phyloP scores from a whole-genome alignment of 139 green algal species.

The Chlorella sp. region DNA sequence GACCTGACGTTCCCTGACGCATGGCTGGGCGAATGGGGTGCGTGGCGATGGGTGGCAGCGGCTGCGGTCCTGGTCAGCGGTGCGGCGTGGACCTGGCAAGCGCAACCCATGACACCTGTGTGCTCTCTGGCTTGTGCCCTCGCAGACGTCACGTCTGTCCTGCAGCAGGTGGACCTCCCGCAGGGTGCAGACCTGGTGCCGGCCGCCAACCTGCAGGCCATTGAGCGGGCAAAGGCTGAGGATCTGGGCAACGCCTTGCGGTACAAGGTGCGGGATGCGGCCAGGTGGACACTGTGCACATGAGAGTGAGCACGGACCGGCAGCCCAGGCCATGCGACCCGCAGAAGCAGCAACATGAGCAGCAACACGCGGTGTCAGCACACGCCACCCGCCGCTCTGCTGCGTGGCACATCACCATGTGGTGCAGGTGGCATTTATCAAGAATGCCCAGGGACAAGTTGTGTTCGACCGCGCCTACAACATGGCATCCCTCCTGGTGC shows the following conservation, averaged over 20 bases:
- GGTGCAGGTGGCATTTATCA: slow-evolving; percentile 36
- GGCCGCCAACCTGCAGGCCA: background rate
- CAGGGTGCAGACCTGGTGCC: background rate
- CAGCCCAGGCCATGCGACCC: too few relatives aligned
- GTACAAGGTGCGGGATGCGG: background rate
- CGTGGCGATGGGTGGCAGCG: background rate
- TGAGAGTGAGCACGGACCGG: background rate
- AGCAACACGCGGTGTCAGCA: background rate
- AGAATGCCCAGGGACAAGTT: slow-evolving; percentile 48
- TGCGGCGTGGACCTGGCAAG: background rate
- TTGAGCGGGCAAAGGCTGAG: background rate
- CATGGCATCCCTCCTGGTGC: slow-evolving; percentile 61
- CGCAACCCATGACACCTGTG: background rate
- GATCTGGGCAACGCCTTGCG: background rate
- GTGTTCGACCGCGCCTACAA: slow-evolving; percentile 76
- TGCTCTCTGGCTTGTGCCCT: background rate
- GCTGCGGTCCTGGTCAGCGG: background rate
- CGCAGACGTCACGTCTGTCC: background rate
- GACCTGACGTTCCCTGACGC: background rate
- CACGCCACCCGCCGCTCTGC: background rate
- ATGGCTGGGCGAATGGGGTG: too few relatives aligned
- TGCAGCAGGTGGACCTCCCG: background rate
- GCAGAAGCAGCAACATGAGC: background rate
- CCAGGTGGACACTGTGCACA: background rate
- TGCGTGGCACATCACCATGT: background rate